Evolutionary conservation across 345 rosid species (phyloP), one percentile per base, ranked within the genome.

Genomic region (Luvunga scandens): DNA sequence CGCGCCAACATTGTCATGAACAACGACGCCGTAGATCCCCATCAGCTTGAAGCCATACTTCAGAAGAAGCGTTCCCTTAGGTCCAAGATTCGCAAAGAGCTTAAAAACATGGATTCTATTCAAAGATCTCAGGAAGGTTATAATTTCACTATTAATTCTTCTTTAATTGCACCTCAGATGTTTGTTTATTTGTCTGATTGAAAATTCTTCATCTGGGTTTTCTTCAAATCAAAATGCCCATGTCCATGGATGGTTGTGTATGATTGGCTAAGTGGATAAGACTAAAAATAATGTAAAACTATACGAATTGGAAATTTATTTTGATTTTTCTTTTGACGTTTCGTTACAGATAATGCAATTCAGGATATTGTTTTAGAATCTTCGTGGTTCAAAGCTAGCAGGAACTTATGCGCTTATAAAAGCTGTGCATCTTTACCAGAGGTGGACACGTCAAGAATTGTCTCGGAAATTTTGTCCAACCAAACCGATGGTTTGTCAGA

Each of bases 341-440:
- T 22, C 34, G 28, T 81, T 66, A 7, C 75, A 77, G 80, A 72
- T 77, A 48, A 72, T 66, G 77, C 36, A 45, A 59, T 77, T 16
- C 83, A 81, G 56, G 69, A 67, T 42, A 24, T 69, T 39, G 83
- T 81, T 30, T 31, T 76, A 55, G 79, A 81, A 59, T 75, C 80
- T 39, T 76, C 73, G 2, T 81, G 83, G 77, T 81, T 81, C 56
- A 77, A 77, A 66, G 77, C 63, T 27, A 71, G 83, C 64, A 72
- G 25, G 73, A 81, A 69, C 45, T 66, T 81, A 38, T 81, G 83
- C 59, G 77, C 80, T 68, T 81, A 81, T 71, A 66, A 77, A 71
- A 81, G 74, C 83, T 72, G 83, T 62, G 69, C 66, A 48, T 48
- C 74, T 30, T 77, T 81, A 45, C 63, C 70, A 14, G 83, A 81